Conservation (phyloP, 768 basidiomycete species). For the Suillus luteus region DNA sequence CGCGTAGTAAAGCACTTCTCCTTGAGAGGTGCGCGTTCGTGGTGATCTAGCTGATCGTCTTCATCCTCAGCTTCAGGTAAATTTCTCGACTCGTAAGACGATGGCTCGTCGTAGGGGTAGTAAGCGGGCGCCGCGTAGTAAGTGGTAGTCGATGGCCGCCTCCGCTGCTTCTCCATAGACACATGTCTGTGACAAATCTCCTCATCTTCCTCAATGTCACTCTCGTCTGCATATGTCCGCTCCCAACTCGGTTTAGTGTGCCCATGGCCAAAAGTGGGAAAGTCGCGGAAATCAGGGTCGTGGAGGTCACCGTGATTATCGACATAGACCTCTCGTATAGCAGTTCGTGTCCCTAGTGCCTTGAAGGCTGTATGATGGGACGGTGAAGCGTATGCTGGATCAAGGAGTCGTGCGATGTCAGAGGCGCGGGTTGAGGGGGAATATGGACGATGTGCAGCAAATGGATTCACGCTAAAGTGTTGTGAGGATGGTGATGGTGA, state of each 20-base stretch:
- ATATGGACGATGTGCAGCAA: conserved; percentile 29
- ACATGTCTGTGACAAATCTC: conserved; percentile 17
- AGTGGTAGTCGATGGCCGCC: conserved; percentile 26
- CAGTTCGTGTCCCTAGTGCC: conserved; percentile 21
- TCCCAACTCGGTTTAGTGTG: conserved; percentile 38
- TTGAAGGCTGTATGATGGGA: conserved; percentile 29
- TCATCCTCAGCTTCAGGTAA: conserved; percentile 30
- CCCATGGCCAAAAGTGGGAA: conserved; percentile 42
- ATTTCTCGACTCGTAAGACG: conserved; percentile 32
- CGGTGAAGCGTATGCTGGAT: conserved; percentile 56
- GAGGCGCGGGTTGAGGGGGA: conserved; percentile 42
- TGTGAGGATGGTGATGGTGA: conserved; percentile 33
- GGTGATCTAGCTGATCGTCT: conserved; percentile 17
- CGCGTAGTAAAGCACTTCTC: conserved; percentile 24
- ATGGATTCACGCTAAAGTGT: conserved; percentile 12
- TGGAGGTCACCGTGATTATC: conserved; percentile 64
- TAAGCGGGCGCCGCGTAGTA: conserved; percentile 27
- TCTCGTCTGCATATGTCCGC: conserved; percentile 30
- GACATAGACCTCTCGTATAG: conserved; percentile 46
- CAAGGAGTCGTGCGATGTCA: conserved; percentile 64
- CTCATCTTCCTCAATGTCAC: conserved; percentile 34
- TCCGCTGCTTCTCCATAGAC: conserved; percentile 26
- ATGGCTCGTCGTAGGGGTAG: conserved; percentile 32
- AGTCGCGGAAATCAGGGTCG: conserved; percentile 69
- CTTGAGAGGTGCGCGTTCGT: conserved; percentile 28